Base-by-base conservation (phyloP, 2,329 filamentous ascomycete genomes). In the Arthrobotrys entomopaga region DNA sequence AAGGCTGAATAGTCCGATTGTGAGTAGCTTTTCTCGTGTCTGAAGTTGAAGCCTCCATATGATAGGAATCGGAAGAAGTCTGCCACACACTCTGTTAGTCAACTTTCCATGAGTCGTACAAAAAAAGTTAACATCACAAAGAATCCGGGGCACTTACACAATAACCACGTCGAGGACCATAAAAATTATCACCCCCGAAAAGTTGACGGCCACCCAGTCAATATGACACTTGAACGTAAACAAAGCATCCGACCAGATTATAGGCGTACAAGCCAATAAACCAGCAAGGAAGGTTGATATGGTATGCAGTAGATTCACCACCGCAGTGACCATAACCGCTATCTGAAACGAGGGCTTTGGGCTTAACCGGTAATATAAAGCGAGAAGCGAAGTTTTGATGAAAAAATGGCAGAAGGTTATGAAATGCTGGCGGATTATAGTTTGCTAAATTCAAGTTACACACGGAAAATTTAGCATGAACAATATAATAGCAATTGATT, bases 351-450 rank as follows among this genome's bases (percentile, higher is more conserved):
- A 53, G 1, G 24, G 63, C 24, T 56, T 63, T 1, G 70, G 63
- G 20, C 57, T 58, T 11, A 74, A 63, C 4, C 63, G 56, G 42
- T 74, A 74, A 56, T 74, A 74, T 56, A 74, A 57, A 20, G 52
- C 54, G 13, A 74, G 48, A 5, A 74, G 43, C 4, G 70, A 66
- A 15, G 52, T 48, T 54, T 74, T 74, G 48, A 74, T 53, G 50
- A 74, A 74, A 26, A 74, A 74, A 29, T 74, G 70, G 19, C 67
- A 72, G 49, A 72, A 59, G 3, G 48, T 72, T 54, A 72, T 24
- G 15, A 72, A 46, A 22, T 72, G 46, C 16, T 72, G 67, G 26
- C 46, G 10, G 22, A 72, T 65, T 53, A 72, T 56, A 8, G 46
- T 42, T 13, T 26, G 40, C 67, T 72, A 34, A 34, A 29, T 29